Base-by-base conservation (phyloP, 139 green algal species). In the Volvox africanus region DNA sequence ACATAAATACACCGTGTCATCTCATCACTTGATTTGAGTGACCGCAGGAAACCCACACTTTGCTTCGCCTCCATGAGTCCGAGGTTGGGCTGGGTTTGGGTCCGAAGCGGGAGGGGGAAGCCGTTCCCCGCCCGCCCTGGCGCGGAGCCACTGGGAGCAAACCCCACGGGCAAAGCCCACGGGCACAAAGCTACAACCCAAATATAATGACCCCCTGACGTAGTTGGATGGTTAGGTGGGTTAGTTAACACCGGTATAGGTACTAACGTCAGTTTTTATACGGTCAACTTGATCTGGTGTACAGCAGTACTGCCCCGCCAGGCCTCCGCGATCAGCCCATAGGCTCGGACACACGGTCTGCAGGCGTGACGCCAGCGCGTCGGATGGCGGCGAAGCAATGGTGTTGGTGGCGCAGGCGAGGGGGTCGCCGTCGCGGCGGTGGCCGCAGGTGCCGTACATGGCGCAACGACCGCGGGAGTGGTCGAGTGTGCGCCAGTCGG, bases 221-320 rank as follows among this genome's bases (percentile, higher is more conserved):
- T 75, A 75, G 22, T 32, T 75, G 67, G 22, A 24, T 28, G 14
- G 67, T 26, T 75, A 75, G 22, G 24, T 26, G 22, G 67, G 37
- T 71, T 44, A 2, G n/a, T n/a, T n/a, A n/a, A n/a, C n/a, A n/a
- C n/a, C n/a, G n/a, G 33, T 20, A 32, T 55, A 17, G 26, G 80
- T 32, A 30, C 93, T 88, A 62, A 97, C 94, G 88, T 98, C 92
- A 1, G 77, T 35, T 21, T 88, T 68, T 14, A 99, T 92, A 67
- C 93, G 94, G 30, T 97, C 93, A 24, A 99, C 93, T 89, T 99
- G 97, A 50, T 96, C 89, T 80, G 95, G 83, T 0, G 94, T 97
- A 93, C 97, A 99, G 95, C 97, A 99, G 73, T 96, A 96, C 18
- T 71, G 55, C 0, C 94, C 94, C 12, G 80, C 61, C 9, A 37